phyloP scores from a whole-genome alignment of 2,329 filamentous ascomycete species.

The Ophiostoma quercus region DNA sequence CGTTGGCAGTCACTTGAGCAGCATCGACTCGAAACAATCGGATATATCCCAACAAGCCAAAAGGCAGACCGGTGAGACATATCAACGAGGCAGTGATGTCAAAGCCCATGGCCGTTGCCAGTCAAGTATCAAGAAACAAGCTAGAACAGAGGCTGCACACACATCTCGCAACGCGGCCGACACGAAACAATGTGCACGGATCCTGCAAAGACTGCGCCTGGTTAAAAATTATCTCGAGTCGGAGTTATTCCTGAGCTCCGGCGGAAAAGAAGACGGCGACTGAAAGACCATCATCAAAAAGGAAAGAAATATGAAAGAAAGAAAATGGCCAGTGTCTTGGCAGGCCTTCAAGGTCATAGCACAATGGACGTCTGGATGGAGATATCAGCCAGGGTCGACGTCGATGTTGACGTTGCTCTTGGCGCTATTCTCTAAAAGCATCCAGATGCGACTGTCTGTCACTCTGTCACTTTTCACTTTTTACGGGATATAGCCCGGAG shows the following conservation, averaged over 20 bases:
- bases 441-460: background rate
- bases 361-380: background rate
- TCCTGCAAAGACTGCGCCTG: background rate
- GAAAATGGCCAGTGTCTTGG: background rate
- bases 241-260: background rate
- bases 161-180: background rate
- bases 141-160: background rate
- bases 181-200: conserved; percentile 11
- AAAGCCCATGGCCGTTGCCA: background rate
- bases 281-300: background rate
- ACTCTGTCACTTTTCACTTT: background rate
- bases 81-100: background rate
- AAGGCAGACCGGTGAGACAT: too few species aligned
- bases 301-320: background rate
- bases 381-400: background rate
- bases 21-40: background rate
- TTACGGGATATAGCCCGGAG: background rate
- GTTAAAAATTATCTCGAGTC: background rate
- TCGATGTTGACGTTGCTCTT: background rate
- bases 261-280: background rate
- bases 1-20: too few species aligned
- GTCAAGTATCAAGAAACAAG: background rate
- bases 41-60: background rate
- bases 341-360: background rate
- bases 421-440: background rate